phyloP scores from a whole-genome alignment of 495 filamentous ascomycete genomes.

The Saxophila tyrrhenica region DNA sequence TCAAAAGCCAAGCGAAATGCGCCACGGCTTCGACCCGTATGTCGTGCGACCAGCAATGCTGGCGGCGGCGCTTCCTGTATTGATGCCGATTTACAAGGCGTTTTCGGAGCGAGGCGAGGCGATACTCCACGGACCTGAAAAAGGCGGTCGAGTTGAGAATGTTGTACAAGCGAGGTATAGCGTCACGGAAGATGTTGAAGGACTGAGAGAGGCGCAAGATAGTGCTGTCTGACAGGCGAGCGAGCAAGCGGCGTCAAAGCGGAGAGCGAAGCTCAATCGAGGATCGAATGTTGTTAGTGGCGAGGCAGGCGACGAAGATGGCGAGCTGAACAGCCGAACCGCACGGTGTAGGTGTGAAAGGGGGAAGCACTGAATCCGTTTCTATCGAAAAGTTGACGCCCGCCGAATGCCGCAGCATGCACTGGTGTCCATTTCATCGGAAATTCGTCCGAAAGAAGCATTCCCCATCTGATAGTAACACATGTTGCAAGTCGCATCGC shows the following conservation, averaged over 20 bases:
- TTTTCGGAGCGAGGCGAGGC: background rate
- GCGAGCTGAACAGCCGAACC: background rate
- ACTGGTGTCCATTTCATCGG: background rate
- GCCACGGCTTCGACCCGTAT: too few species aligned
- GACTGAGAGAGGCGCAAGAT: background rate
- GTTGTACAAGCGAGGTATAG: background rate
- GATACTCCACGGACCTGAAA: background rate
- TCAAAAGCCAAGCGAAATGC: too few species aligned
- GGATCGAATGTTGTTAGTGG: background rate
- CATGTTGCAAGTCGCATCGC: slow-evolving; percentile 6
- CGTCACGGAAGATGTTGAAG: background rate
- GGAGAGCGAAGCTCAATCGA: background rate
- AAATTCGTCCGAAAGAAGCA: background rate
- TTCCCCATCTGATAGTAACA: slow-evolving; percentile 1
- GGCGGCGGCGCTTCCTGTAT: too few species aligned
- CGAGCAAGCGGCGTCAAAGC: too few species aligned
- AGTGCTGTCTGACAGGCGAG: background rate
- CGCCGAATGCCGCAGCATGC: slow-evolving; percentile 3
- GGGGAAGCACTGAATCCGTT: slow-evolving; percentile 1
- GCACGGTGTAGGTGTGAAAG: background rate
- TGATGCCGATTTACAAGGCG: too few species aligned
- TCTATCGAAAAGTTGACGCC: background rate
- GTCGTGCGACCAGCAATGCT: too few species aligned
- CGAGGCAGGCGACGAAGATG: background rate
- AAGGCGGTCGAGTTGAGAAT: background rate